Conservation (phyloP, 345 rosid species). For the Eucalyptus coolabah region DNA sequence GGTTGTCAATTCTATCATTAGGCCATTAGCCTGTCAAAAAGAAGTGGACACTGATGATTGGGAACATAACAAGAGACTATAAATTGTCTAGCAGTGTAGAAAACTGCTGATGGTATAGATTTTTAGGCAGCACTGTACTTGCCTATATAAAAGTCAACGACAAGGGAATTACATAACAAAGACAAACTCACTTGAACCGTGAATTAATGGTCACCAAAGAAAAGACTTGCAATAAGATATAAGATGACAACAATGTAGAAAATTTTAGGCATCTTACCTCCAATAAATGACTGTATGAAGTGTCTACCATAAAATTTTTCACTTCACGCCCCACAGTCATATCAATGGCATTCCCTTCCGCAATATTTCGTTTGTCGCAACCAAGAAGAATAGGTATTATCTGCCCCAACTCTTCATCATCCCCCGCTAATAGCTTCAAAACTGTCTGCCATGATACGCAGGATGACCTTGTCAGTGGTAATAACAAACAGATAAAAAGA, state of each 20-base stretch:
- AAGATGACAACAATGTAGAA: neutral
- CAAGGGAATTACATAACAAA: neutral
- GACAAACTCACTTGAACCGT: neutral
- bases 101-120: neutral
- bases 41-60: neutral
- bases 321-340: slow-evolving; percentile 13
- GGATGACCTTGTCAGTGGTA: neutral
- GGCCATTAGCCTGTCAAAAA: neutral
- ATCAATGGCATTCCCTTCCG: slow-evolving; percentile 32
- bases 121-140: neutral
- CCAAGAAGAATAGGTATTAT: slow-evolving; percentile 58
- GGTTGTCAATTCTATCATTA: neutral
- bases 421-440: slow-evolving; percentile 50
- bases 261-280: slow-evolving; percentile 39
- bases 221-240: neutral
- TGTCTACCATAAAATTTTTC: slow-evolving; percentile 52
- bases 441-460: slow-evolving; percentile 42
- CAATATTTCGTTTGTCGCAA: slow-evolving; percentile 24
- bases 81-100: neutral
- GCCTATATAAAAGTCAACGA: neutral
- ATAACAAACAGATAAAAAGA: neutral
- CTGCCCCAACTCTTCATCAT: slow-evolving; percentile 53
- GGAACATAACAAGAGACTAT: neutral
- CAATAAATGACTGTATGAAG: slow-evolving; percentile 82
- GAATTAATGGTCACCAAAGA: neutral